A percentile compares a stretch with the other conserved stretches of the same genome.
Conservation (phyloP, 768 basidiomycete species). For the Boletus insuetus region DNA sequence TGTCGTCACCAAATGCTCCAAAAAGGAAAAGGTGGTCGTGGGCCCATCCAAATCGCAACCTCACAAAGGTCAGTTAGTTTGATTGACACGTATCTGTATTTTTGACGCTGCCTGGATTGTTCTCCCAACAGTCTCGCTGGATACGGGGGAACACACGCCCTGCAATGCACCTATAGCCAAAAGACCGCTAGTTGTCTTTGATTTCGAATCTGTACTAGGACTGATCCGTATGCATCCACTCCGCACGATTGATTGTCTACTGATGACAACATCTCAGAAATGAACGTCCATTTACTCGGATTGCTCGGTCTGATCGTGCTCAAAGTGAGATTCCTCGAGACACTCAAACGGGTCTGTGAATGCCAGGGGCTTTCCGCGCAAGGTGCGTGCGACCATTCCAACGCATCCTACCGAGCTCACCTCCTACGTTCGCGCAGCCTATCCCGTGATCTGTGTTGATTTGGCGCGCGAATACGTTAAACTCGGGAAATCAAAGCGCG, state of each 20-base stretch:
- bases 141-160: slow-evolving; percentile 2
- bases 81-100: not conserved
- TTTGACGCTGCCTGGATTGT: slow-evolving; percentile 3
- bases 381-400: slow-evolving; percentile 12
- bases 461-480: slow-evolving; percentile 78
- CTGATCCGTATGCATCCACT: slow-evolving; percentile 50
- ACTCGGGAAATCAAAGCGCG: slow-evolving; percentile 54
- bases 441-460: slow-evolving; percentile 59
- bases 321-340: slow-evolving; percentile 65
- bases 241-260: not conserved
- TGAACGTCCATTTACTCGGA: slow-evolving; percentile 61
- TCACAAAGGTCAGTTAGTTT: slow-evolving; percentile 34
- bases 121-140: slow-evolving; percentile 16
- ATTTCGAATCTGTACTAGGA: slow-evolving; percentile 37
- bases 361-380: slow-evolving; percentile 41
- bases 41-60: slow-evolving; percentile 45
- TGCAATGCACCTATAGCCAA: slow-evolving; percentile 1
- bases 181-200: slow-evolving; percentile 8
- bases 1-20: slow-evolving; percentile 1
- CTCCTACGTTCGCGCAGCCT: slow-evolving; percentile 39
- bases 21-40: not conserved
- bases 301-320: slow-evolving; percentile 63
- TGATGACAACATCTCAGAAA: slow-evolving; percentile 37
- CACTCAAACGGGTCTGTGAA: slow-evolving; percentile 61
- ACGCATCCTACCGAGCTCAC: not conserved